phyloP scores from a whole-genome alignment of 345 rosid genomes.

The Corchorus capsularis region DNA sequence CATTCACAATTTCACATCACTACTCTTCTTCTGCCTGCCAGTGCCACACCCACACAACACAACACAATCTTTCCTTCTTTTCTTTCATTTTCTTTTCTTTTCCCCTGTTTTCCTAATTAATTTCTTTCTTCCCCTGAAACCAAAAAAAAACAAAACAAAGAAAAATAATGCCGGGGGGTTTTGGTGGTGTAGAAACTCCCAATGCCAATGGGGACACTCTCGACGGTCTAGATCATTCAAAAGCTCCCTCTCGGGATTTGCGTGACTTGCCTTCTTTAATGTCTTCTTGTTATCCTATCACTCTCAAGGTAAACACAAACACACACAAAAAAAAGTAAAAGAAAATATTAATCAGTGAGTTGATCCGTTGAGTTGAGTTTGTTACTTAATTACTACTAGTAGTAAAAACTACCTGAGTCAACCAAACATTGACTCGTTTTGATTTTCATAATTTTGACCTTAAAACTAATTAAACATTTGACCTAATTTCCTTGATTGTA shows the following conservation, averaged over 20 bases:
- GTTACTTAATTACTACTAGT: background rate
- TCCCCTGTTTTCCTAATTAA: no score
- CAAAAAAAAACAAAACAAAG: background rate
- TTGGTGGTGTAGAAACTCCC: conserved; percentile 36
- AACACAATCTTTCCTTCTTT: background rate
- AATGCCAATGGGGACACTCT: conserved; percentile 26
- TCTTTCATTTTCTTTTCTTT: no score
- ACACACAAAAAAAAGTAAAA: background rate
- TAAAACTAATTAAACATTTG: no score
- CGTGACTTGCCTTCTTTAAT: conserved; percentile 49
- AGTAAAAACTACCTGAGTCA: conserved; percentile 1
- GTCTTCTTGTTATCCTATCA: conserved; percentile 67
- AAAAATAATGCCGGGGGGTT: conserved; percentile 37
- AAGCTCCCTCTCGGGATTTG: conserved; percentile 39
- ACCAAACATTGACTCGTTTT: conserved; percentile 34
- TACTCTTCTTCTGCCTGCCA: background rate
- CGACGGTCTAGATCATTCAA: conserved; percentile 41
- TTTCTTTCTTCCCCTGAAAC: background rate
- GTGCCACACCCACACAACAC: background rate
- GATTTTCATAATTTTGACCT: background rate
- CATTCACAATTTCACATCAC: no score
- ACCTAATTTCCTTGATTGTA: no score
- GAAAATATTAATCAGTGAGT: background rate
- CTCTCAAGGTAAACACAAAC: conserved; percentile 70
- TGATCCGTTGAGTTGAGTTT: background rate